A percentile compares a stretch with the other conserved stretches of the same genome.
These are phyloP conservation scores for Xylaria telfairii DNA, from an alignment of 495 filamentous ascomycete species.

Conservation along the genomic window DNA sequence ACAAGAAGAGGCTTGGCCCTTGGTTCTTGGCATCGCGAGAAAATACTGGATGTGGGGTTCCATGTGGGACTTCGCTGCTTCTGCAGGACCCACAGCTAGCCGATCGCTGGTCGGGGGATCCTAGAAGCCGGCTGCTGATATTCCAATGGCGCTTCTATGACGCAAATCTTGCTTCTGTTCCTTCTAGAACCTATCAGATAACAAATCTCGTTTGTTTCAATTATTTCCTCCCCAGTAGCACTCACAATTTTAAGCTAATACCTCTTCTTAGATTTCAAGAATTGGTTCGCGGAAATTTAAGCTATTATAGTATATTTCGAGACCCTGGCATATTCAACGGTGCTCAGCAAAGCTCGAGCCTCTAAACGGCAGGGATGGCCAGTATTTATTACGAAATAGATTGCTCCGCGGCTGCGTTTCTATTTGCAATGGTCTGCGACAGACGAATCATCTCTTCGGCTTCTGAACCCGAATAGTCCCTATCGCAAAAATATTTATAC, in stretches of 20 bases:
- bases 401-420: conserved; percentile 32
- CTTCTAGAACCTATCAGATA: background rate
- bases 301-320: background rate
- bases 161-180: conserved; percentile 10
- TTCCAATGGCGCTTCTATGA: background rate
- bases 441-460: conserved; percentile 19
- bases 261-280: background rate
- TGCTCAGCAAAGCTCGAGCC: conserved; percentile 27
- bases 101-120: background rate
- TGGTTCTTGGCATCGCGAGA: background rate
- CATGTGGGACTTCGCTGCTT: conserved; percentile 6
- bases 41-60: conserved; percentile 9
- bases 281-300: background rate
- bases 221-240: background rate
- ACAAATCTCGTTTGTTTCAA: background rate
- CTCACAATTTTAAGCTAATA: background rate
- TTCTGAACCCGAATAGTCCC: conserved; percentile 12
- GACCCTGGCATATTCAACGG: background rate
- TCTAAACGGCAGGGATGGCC: conserved; percentile 19
- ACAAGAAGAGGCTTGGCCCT: conserved; percentile 3
- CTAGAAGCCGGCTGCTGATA: background rate
- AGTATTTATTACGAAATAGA: conserved; percentile 42
- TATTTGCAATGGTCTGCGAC: conserved; percentile 32
- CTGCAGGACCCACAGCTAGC: conserved; percentile 14
- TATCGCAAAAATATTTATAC: conserved; percentile 22